A percentile compares a stretch with the other conserved stretches of the same genome.
phyloP scores from a whole-genome alignment of 2,329 filamentous ascomycete genomes.

The Dactylellina drechsleri region DNA sequence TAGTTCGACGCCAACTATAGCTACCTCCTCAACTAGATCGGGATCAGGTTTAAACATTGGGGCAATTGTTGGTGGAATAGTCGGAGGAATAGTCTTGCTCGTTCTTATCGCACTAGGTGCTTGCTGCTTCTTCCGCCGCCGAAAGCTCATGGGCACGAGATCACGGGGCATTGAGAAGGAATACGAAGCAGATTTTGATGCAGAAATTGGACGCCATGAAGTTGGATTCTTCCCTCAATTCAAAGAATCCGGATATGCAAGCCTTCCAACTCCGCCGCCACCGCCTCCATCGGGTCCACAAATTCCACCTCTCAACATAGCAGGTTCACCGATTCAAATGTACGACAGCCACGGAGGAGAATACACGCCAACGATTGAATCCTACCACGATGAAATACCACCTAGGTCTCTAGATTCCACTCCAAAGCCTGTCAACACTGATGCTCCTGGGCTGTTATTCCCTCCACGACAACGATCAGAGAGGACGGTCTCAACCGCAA shows the following conservation, averaged over 20 bases:
- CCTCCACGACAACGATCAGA: slow-evolving; percentile 18
- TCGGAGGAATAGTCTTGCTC: slow-evolving; percentile 64
- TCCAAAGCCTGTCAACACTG: slow-evolving; percentile 22
- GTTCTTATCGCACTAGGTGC: slow-evolving; percentile 62
- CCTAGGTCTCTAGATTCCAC: slow-evolving; percentile 36
- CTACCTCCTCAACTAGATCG: background rate
- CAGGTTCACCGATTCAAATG: background rate
- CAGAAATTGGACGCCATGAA: slow-evolving; percentile 41
- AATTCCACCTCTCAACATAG: slow-evolving; percentile 21
- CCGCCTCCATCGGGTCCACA: slow-evolving; percentile 32
- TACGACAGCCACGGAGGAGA: slow-evolving; percentile 44
- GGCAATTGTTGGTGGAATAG: slow-evolving; percentile 65
- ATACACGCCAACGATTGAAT: slow-evolving; percentile 32
- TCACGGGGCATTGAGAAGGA: slow-evolving; percentile 38
- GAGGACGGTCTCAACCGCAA: slow-evolving; percentile 27
- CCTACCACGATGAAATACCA: slow-evolving; percentile 48
- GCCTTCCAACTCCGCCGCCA: slow-evolving; percentile 39
- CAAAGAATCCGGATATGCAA: slow-evolving; percentile 51
- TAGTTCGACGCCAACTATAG: background rate
- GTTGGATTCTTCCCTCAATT: slow-evolving; percentile 47
- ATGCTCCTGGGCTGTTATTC: slow-evolving; percentile 14
- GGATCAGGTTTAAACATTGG: slow-evolving; percentile 59
- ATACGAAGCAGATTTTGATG: slow-evolving; percentile 48
- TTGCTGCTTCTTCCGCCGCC: slow-evolving; percentile 64
- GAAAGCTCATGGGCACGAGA: slow-evolving; percentile 25